Conservation (phyloP, 495 filamentous ascomycete species). For the Cairneyella variabilis region DNA sequence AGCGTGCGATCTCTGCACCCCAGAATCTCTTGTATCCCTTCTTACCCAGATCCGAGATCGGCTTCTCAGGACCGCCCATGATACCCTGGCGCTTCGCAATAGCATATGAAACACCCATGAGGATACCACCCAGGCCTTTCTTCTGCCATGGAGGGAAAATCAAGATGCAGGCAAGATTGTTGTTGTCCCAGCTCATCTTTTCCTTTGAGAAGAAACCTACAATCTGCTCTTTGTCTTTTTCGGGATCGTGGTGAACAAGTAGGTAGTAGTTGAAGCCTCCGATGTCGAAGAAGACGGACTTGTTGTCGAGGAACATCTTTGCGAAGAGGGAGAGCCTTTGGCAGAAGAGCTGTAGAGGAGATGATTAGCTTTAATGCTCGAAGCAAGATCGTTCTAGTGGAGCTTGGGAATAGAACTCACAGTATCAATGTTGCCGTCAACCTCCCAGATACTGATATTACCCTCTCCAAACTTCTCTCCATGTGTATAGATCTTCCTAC, state of each 20-base stretch:
- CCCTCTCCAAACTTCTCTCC: slow-evolving; percentile 52
- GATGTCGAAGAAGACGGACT: slow-evolving; percentile 97
- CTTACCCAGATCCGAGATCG: slow-evolving; percentile 77
- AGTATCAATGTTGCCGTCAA: slow-evolving; percentile 82
- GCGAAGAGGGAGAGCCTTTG: slow-evolving; percentile 95
- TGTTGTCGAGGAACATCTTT: slow-evolving; percentile 97
- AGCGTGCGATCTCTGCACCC: slow-evolving; percentile 73
- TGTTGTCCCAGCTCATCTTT: slow-evolving; percentile 97
- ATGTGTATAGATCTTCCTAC: slow-evolving; percentile 44
- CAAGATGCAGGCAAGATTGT: slow-evolving; percentile 95
- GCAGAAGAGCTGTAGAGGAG: slow-evolving; percentile 82
- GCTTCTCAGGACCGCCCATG: slow-evolving; percentile 90
- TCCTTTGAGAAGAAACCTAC: slow-evolving; percentile 98
- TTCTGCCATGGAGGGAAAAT: slow-evolving; percentile 95
- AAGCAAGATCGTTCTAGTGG: too few species aligned
- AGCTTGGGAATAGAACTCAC: slow-evolving; percentile 43
- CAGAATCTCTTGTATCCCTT: slow-evolving; percentile 80
- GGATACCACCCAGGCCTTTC: slow-evolving; percentile 78
- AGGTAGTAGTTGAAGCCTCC: slow-evolving; percentile 94
- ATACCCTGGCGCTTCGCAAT: slow-evolving; percentile 80
- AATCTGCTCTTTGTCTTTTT: slow-evolving; percentile 38
- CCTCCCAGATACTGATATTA: slow-evolving; percentile 72
- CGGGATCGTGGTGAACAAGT: slow-evolving; percentile 57
- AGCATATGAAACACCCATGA: slow-evolving; percentile 93
- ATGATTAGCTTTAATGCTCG: slow-evolving; percentile 7